Percentiles rank a stretch among this genome's conserved stretches.
These are phyloP conservation scores for Lentinula detonsa DNA, from an alignment of 768 basidiomycete genomes.

Conservation along the genomic window DNA sequence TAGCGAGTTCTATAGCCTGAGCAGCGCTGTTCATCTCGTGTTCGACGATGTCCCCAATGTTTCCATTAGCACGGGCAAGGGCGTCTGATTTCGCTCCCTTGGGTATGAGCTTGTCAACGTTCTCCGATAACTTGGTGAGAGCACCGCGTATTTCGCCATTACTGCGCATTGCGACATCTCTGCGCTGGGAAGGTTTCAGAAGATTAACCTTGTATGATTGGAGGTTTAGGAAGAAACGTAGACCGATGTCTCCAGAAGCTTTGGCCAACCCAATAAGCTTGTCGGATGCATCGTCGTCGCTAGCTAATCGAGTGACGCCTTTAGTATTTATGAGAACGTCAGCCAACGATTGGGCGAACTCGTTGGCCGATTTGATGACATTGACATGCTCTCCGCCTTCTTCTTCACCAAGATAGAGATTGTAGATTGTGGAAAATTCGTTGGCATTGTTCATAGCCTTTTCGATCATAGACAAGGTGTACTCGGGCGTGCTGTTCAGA, in stretches of 20 bases:
- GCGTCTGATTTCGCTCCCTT: constrained; percentile 70
- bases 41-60: constrained; percentile 94
- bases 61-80: constrained; percentile 76
- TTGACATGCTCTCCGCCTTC: constrained; percentile 93
- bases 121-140: constrained; percentile 79
- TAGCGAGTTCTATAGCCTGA: constrained; percentile 89
- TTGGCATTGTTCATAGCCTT: constrained; percentile 92
- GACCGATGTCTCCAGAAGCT: constrained; percentile 77
- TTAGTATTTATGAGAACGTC: constrained; percentile 94
- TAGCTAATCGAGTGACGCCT: constrained; percentile 89
- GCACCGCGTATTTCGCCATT: constrained; percentile 82
- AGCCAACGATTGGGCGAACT: constrained; percentile 87
- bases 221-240: constrained; percentile 91
- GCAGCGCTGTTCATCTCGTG: constrained; percentile 95
- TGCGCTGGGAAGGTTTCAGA: constrained; percentile 65
- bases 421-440: constrained; percentile 93
- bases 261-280: constrained; percentile 84
- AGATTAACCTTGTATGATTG: constrained; percentile 93
- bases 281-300: constrained; percentile 89
- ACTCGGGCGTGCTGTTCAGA: constrained; percentile 96
- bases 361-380: constrained; percentile 96
- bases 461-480: constrained; percentile 97
- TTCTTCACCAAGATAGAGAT: constrained; percentile 83
- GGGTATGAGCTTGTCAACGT: constrained; percentile 80
- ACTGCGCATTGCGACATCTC: constrained; percentile 84